Base-by-base conservation (phyloP, 2,329 filamentous ascomycete genomes). In the Sclerotinia borealis region DNA sequence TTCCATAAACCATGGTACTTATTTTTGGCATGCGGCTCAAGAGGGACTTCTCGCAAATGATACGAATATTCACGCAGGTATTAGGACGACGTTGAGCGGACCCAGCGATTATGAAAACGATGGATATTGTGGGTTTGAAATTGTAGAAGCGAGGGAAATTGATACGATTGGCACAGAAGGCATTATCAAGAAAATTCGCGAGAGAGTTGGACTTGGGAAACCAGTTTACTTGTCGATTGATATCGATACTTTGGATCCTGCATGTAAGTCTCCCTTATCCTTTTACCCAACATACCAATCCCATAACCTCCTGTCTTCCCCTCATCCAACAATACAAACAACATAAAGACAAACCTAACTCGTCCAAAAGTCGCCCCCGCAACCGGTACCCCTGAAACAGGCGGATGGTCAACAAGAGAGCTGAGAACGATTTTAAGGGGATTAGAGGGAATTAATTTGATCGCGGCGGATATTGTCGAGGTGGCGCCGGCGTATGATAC, bases 201-300 rank as follows among this genome's bases (percentile, higher is more conserved):
- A 91, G 4, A 81, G 90, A 29, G 89, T 96, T 22, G 90, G 90
- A 10, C 88, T 86, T 27, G 81, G 82, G 61, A 87, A 86, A 65
- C 91, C 91, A 0, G 89, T 95, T 0, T 96, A 96, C 73, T 77
- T 96, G 37, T 90, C 85, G 8, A 87, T 96, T 52, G 92, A 96
- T 72, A 96, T 96, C 70, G 92, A 96, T 72, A 92, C 91, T 0
- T 80, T 96, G 4, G 92, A 96, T 73, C 92, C 92, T 9, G 90
- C 90, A 6, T 93, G 83, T 85, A 75, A 75, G 82, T 77, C 34
- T 27, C 22, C 7, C 8, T 41, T 7, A 36, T 8, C 19, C 37
- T 27, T 27, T 1, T 10, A n/a, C n/a, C n/a, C n/a, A n/a, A n/a
- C n/a, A n/a, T n/a, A n/a, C n/a, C n/a, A n/a, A n/a, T n/a, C n/a